phyloP scores from a whole-genome alignment of 2,329 filamentous ascomycete species.

The Alternaria tenuissima region DNA sequence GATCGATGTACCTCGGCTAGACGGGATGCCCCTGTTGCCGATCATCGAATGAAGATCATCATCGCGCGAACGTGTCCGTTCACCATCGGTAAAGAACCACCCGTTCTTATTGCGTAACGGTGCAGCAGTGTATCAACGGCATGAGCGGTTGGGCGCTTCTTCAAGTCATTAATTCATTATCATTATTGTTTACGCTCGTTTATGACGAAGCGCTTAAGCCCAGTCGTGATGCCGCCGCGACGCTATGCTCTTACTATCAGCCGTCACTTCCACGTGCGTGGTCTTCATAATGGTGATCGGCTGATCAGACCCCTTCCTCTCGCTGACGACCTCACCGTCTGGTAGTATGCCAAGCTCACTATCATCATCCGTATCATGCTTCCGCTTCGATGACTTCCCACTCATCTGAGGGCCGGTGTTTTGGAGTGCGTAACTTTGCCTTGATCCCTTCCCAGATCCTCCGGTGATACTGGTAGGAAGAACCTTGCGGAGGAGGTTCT shows the following conservation, averaged over 20 bases:
- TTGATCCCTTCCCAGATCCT: conserved; percentile 17
- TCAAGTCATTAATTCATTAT: not conserved
- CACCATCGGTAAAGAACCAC: no score
- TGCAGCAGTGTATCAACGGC: not conserved
- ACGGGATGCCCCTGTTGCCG: not conserved
- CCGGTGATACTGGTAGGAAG: conserved; percentile 30
- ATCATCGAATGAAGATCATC: conserved; percentile 1
- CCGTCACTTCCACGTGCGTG: conserved; percentile 23
- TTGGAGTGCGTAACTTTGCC: conserved; percentile 30
- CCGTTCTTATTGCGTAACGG: not conserved
- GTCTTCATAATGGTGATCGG: conserved; percentile 20
- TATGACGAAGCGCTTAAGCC: conserved; percentile 11
- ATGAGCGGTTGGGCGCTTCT: not conserved
- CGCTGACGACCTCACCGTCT: not conserved
- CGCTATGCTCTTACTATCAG: conserved; percentile 14
- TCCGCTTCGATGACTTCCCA: conserved; percentile 9
- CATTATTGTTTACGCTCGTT: not conserved
- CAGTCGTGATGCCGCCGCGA: conserved; percentile 19
- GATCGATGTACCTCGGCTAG: conserved; percentile 11
- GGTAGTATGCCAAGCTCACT: conserved; percentile 30
- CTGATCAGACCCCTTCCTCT: conserved; percentile 6
- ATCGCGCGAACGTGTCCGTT: not conserved
- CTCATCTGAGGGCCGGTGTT: conserved; percentile 15
- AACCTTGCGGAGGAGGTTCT: conserved; percentile 27
- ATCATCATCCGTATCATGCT: conserved; percentile 22